These are phyloP conservation scores for Prunus fruticosa DNA, from an alignment of 306 rosid species.

Conservation along the genomic window DNA sequence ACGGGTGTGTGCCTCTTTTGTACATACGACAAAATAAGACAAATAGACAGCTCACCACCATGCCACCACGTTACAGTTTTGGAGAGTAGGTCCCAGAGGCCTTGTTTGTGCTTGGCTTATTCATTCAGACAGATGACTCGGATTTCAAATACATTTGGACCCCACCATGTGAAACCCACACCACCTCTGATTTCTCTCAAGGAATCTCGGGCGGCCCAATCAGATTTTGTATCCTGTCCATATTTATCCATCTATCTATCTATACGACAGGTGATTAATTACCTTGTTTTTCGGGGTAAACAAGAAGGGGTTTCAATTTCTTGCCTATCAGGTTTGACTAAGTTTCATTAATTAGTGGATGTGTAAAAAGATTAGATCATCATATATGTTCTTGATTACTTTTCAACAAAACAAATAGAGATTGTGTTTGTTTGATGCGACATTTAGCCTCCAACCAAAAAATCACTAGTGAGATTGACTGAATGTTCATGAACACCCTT, in stretches of 20 bases:
- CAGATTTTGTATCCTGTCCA: neutral
- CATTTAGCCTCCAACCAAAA: no score
- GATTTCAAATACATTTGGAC: conserved; percentile 30
- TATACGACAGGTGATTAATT: neutral
- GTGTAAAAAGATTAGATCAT: no score
- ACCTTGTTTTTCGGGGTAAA: neutral
- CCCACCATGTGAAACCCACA: conserved; percentile 49
- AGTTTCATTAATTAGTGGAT: no score
- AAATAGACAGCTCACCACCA: conserved; percentile 6
- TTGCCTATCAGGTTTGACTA: no score
- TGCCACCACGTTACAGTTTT: conserved; percentile 25
- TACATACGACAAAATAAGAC: conserved; percentile 11
- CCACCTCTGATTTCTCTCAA: conserved; percentile 1
- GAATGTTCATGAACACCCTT: no score
- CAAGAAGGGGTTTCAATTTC: no score
- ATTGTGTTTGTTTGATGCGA: no score
- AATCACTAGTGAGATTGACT: no score
- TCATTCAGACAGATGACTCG: conserved; percentile 21
- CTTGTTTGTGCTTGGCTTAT: neutral
- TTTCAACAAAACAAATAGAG: no score
- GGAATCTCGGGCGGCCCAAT: conserved; percentile 25
- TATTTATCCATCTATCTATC: neutral
- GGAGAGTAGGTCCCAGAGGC: conserved; percentile 12
- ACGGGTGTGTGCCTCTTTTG: neutral
- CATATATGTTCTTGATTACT: no score